Conservation (phyloP, 176 grass and related monocot genomes). For the Oryza glaberrima region DNA sequence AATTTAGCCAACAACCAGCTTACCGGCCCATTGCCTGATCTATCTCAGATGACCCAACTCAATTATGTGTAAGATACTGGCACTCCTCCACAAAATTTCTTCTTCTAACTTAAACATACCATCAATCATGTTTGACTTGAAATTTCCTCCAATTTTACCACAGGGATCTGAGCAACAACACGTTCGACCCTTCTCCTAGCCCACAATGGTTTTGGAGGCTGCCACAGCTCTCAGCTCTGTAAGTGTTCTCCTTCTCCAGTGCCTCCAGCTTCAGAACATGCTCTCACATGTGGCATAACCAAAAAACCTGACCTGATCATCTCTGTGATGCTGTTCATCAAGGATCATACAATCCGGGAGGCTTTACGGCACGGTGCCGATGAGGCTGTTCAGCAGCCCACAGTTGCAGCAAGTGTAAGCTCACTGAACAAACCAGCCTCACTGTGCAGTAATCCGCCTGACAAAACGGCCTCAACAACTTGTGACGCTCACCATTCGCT, state of each 20-base stretch:
- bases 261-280: not conserved
- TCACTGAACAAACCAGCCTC: not conserved
- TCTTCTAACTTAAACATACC: constrained; percentile 1
- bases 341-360: constrained; percentile 81
- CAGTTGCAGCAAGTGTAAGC: constrained; percentile 94
- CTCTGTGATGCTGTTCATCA: constrained; percentile 23
- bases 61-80: constrained; percentile 74
- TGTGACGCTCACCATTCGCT: not conserved
- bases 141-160: not conserved
- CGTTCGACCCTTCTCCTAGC: constrained; percentile 70
- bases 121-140: constrained; percentile 1
- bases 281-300: not conserved
- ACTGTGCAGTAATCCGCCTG: not conserved
- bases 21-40: constrained; percentile 70
- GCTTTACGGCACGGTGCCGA: constrained; percentile 65
- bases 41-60: constrained; percentile 64
- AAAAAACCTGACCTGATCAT: constrained; percentile 28
- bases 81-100: not conserved
- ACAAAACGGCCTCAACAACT: not conserved
- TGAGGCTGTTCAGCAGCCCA: constrained; percentile 64
- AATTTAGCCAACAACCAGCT: constrained; percentile 90
- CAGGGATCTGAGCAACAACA: constrained; percentile 97
- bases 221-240: constrained; percentile 69
- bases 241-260: constrained; percentile 37
- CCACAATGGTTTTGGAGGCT: constrained; percentile 78